These are phyloP conservation scores for Isatis tinctoria DNA, from an alignment of 345 rosid genomes.

Conservation along the genomic window DNA sequence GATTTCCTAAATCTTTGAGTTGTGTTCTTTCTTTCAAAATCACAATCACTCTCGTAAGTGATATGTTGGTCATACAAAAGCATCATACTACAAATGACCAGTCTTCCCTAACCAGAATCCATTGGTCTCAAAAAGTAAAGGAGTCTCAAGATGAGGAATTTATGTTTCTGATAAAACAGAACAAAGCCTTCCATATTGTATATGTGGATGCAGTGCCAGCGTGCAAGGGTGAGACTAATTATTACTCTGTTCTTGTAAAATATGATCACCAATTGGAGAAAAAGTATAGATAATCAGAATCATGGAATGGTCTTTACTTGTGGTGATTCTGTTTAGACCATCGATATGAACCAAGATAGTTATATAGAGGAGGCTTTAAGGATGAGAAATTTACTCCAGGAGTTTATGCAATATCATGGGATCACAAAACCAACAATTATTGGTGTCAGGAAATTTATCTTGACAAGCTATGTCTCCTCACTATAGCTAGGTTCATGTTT, in stretches of 20 bases:
- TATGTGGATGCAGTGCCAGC: slow-evolving; percentile 66
- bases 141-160: slow-evolving; percentile 74
- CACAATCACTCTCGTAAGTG: too few species aligned
- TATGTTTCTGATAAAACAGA: slow-evolving; percentile 52
- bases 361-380: slow-evolving; percentile 89
- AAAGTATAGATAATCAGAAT: slow-evolving; percentile 94
- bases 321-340: slow-evolving; percentile 71
- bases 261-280: slow-evolving; percentile 56
- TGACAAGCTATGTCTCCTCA: slow-evolving; percentile 87
- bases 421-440: slow-evolving; percentile 76
- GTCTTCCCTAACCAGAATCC: too few species aligned
- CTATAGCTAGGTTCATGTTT: slow-evolving; percentile 93
- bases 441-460: slow-evolving; percentile 81
- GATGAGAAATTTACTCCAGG: slow-evolving; percentile 86
- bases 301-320: slow-evolving; percentile 44
- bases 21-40: too few species aligned
- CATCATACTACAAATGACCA: too few species aligned
- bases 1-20: too few species aligned
- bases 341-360: slow-evolving; percentile 92
- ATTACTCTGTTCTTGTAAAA: slow-evolving; percentile 77
- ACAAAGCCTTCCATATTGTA: slow-evolving; percentile 83
- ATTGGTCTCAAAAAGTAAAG: slow-evolving; percentile 64
- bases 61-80: too few species aligned
- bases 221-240: slow-evolving; percentile 52
- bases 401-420: slow-evolving; percentile 56